phyloP scores from a whole-genome alignment of 2,329 filamentous ascomycete species.

The Exophiala sp. region DNA sequence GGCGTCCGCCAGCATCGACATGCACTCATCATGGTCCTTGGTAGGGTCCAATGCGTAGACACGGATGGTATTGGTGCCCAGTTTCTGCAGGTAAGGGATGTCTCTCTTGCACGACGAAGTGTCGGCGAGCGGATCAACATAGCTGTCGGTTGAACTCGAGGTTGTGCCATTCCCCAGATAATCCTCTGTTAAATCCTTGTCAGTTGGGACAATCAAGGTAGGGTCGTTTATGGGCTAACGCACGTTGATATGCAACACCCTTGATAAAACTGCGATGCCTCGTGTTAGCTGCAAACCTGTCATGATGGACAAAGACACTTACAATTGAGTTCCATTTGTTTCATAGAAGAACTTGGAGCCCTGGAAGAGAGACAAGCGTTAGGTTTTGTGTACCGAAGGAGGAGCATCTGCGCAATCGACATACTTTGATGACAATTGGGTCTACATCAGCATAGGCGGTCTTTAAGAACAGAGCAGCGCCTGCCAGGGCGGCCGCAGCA shows the following conservation, averaged over 20 bases:
- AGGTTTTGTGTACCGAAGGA: neutral
- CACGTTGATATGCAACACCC: conserved; percentile 84
- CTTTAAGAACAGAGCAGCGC: conserved; percentile 26
- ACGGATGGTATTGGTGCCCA: conserved; percentile 87
- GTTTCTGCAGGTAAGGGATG: conserved; percentile 68
- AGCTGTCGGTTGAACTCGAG: conserved; percentile 43
- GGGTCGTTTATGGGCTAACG: conserved; percentile 16
- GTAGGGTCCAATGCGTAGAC: conserved; percentile 87
- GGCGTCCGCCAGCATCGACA: conserved; percentile 71
- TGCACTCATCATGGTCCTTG: conserved; percentile 72
- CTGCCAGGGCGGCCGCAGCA: conserved; percentile 23
- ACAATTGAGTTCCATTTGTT: conserved; percentile 70
- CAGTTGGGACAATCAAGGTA: conserved; percentile 1
- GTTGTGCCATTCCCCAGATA: conserved; percentile 43
- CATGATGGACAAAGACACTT: conserved; percentile 31
- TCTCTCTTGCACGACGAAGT: conserved; percentile 69
- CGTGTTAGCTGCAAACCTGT: neutral
- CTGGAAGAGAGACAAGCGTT: conserved; percentile 35
- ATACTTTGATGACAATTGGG: conserved; percentile 59
- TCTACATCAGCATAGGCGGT: conserved; percentile 43
- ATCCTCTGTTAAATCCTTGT: conserved; percentile 48
- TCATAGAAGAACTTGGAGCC: conserved; percentile 86
- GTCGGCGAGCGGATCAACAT: conserved; percentile 78
- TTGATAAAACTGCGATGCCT: conserved; percentile 61
- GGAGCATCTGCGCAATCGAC: conserved; percentile 9